Conservation (phyloP, 441 rosid species). For the Dalechampia spathulata region DNA sequence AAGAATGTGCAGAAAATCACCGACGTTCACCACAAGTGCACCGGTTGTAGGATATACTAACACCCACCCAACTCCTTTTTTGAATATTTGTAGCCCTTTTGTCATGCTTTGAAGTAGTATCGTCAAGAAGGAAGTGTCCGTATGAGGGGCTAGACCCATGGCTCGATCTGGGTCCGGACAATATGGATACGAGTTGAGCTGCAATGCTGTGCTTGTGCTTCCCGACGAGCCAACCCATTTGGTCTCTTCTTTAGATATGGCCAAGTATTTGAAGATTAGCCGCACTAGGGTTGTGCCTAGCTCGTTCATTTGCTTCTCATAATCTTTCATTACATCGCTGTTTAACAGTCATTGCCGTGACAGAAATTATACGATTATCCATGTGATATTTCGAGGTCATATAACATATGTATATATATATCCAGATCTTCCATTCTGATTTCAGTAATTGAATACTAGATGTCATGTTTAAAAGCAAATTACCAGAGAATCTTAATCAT, state of each 20-base stretch:
- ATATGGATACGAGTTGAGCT: slow-evolving; percentile 66
- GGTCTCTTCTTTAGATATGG: slow-evolving; percentile 32
- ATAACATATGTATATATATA: too few species aligned
- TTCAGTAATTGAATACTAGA: too few species aligned
- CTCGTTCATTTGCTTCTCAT: slow-evolving; percentile 58
- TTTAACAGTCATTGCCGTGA: too few species aligned
- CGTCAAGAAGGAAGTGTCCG: slow-evolving; percentile 73
- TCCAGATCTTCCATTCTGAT: too few species aligned
- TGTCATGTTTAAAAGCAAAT: too few species aligned
- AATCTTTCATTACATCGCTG: slow-evolving; percentile 54
- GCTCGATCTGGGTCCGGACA: slow-evolving; percentile 77
- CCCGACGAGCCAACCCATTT: slow-evolving; percentile 42
- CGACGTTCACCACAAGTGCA: slow-evolving; percentile 61
- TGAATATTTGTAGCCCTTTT: slow-evolving; percentile 53
- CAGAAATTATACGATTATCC: too few species aligned
- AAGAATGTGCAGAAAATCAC: slow-evolving; percentile 68
- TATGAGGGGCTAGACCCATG: slow-evolving; percentile 87
- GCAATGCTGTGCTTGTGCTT: slow-evolving; percentile 40
- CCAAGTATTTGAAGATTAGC: slow-evolving; percentile 43
- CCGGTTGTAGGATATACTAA: slow-evolving; percentile 47
- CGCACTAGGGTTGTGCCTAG: slow-evolving; percentile 51
- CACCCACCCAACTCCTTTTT: slow-evolving; percentile 59
- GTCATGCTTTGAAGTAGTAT: slow-evolving; percentile 52
- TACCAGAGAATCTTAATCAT: too few species aligned
- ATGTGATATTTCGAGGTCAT: too few species aligned